phyloP scores from a whole-genome alignment of 257 asterid genomes.

The Nyctanthes arbortristis region DNA sequence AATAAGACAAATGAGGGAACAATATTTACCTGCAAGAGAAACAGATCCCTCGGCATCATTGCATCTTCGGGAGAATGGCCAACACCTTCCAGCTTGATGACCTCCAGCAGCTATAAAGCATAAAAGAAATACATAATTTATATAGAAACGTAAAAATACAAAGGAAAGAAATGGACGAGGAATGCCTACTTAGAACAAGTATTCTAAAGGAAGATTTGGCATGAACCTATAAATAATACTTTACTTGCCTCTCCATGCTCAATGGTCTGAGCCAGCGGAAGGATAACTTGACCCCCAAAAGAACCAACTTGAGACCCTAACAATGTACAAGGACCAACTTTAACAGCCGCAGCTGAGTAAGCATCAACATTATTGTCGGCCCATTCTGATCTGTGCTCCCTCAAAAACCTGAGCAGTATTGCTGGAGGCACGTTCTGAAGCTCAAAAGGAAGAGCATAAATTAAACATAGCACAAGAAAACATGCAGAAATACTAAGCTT shows the following conservation, averaged over 20 bases:
- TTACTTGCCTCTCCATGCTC: slow-evolving; percentile 92
- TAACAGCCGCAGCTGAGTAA: slow-evolving; percentile 75
- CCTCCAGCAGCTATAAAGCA: slow-evolving; percentile 73
- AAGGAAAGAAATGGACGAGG: not conserved
- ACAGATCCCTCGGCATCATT: slow-evolving; percentile 70
- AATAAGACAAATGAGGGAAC: not conserved
- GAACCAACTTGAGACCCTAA: slow-evolving; percentile 62
- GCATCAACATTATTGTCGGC: slow-evolving; percentile 82
- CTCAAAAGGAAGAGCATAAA: slow-evolving; percentile 13
- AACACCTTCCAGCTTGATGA: slow-evolving; percentile 76
- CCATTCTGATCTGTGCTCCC: slow-evolving; percentile 97
- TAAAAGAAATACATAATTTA: slow-evolving; percentile 5
- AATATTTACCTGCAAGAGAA: slow-evolving; percentile 72
- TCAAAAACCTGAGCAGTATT: slow-evolving; percentile 68
- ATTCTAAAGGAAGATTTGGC: not conserved
- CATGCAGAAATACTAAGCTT: not conserved
- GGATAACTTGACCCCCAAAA: slow-evolving; percentile 80
- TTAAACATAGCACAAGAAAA: not conserved
- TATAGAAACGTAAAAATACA: not conserved
- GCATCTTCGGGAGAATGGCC: slow-evolving; percentile 69
- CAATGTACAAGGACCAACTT: slow-evolving; percentile 62
- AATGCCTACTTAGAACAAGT: not conserved
- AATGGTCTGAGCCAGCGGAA: slow-evolving; percentile 80
- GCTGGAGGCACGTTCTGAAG: slow-evolving; percentile 90
- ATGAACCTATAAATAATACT: too few relatives aligned